Evolutionary conservation across 2,329 filamentous ascomycete genomes (phyloP), one percentile per base, ranked within the genome.

Genomic region (Pezicula rhizophila): DNA sequence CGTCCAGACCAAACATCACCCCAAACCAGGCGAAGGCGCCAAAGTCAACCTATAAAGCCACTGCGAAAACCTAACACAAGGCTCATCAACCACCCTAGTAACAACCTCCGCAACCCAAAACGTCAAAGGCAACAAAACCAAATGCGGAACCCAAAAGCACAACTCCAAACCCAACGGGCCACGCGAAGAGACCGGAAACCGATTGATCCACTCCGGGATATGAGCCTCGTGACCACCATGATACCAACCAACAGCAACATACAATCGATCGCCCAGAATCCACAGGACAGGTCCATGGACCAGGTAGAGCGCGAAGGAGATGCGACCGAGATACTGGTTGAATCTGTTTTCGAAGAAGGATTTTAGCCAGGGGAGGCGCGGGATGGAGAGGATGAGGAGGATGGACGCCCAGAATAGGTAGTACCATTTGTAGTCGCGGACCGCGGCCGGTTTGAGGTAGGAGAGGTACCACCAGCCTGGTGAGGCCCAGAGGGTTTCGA

Each of bases 341-440:
- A 81, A 75, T 15, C 68, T 67, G 0, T 68, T 69, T 61, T 82
- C 80, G 57, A 85, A 84, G 59, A 83, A 79, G 2, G 64, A 52
- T 63, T 75, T 77, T n/a, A 84, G 68, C 73, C 73, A 77, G 4
- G 65, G 57, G 14, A 86, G 71, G n/a, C 76, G 77, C 5, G 78
- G 76, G 3, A 79, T 67, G 0, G 75, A 71, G 1, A 75, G 68
- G 0, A 87, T 74, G 0, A 83, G 60, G 45, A 82, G 71, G 18
- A 71, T 68, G 1, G 82, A 73, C 0, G 80, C 81, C 68, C 74
- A 79, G 60, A 82, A 82, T 3, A 85, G 71, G 60, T 74, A 85
- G 65, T 85, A 85, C 80, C 80, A 85, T 64, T 85, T 85, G 60
- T 73, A 75, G 60, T 85, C 79, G 55, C 72, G 83, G 8, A 83